Evolutionary conservation across 768 basidiomycete species (phyloP).

Genomic region (Lactarius sp.): DNA sequence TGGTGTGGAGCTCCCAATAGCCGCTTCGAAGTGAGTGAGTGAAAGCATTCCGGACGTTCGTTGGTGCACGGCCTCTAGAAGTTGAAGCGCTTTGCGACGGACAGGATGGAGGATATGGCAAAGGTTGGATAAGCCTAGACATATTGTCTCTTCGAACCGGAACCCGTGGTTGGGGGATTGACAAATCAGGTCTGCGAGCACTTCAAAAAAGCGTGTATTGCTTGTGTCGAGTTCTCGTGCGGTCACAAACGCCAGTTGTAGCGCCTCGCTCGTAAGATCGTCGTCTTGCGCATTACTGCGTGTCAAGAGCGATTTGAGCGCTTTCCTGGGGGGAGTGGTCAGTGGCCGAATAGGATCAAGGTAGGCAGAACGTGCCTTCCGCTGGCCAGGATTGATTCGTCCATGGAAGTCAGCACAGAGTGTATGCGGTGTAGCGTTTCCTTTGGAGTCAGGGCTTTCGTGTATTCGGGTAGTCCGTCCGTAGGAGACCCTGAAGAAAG

Average conservation of each 20-base stretch:
- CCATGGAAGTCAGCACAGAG: constrained; percentile 61
- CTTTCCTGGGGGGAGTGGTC: constrained; percentile 50
- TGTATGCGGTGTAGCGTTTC: constrained; percentile 60
- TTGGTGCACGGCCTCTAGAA: constrained; percentile 68
- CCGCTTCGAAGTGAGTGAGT: constrained; percentile 69
- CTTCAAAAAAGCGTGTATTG: constrained; percentile 69
- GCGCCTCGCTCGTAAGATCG: constrained; percentile 56
- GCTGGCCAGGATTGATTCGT: constrained; percentile 44
- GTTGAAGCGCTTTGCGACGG: constrained; percentile 71
- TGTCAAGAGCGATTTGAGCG: constrained; percentile 62
- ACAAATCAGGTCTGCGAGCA: constrained; percentile 65
- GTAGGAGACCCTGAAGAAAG: constrained; percentile 55
- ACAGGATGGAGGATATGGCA: constrained; percentile 61
- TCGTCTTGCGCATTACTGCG: constrained; percentile 46
- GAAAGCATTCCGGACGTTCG: constrained; percentile 61
- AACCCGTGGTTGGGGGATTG: constrained; percentile 51
- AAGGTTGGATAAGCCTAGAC: constrained; percentile 79
- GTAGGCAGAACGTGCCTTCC: constrained; percentile 53
- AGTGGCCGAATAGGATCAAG: constrained; percentile 6
- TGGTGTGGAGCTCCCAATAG: constrained; percentile 64
- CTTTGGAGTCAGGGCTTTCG: constrained; percentile 49
- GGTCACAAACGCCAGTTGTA: constrained; percentile 66
- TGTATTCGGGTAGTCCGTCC: constrained; percentile 50
- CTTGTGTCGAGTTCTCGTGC: constrained; percentile 49
- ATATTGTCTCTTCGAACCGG: constrained; percentile 68